These are phyloP conservation scores for Lachancea sp. DNA, from an alignment of 805 yeast species.

Conservation along the genomic window DNA sequence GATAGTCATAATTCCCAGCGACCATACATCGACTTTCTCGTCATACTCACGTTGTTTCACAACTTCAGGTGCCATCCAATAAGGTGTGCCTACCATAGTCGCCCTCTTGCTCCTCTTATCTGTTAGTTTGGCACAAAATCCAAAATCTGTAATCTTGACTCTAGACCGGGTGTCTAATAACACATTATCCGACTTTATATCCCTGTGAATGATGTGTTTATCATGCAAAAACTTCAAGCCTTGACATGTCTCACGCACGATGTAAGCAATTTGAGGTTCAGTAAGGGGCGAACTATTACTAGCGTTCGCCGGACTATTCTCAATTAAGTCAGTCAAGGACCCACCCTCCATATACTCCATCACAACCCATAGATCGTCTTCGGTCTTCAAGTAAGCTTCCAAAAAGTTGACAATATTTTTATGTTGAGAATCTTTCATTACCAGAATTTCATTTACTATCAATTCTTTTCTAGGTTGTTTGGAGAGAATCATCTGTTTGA, in stretches of 20 bases:
- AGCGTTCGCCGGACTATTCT: conserved; percentile 59
- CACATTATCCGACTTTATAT: conserved; percentile 94
- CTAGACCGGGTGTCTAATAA: conserved; percentile 73
- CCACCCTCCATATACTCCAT: conserved; percentile 99
- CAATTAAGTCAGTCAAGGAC: conserved; percentile 90
- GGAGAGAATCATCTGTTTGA: conserved; percentile 89
- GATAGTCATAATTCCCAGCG: conserved; percentile 94
- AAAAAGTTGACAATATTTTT: conserved; percentile 90
- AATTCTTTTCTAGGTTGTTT: conserved; percentile 92
- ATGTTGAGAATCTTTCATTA: conserved; percentile 94
- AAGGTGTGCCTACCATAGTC: conserved; percentile 99
- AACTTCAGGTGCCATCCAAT: conserved; percentile 99
- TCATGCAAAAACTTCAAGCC: conserved; percentile 90
- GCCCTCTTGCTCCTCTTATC: conserved; percentile 84
- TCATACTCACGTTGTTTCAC: conserved; percentile 93
- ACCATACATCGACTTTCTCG: conserved; percentile 97
- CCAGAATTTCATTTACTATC: conserved; percentile 90
- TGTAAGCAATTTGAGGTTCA: conserved; percentile 87
- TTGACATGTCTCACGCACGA: conserved; percentile 81
- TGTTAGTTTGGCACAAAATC: conserved; percentile 91
- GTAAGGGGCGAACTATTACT: conserved; percentile 39
- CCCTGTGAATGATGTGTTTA: conserved; percentile 91
- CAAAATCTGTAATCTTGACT: conserved; percentile 94
- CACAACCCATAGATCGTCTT: conserved; percentile 90
- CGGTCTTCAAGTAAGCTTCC: conserved; percentile 79